phyloP scores from a whole-genome alignment of 371 early-diverging fungal genomes.

The Mycotypha africana region DNA sequence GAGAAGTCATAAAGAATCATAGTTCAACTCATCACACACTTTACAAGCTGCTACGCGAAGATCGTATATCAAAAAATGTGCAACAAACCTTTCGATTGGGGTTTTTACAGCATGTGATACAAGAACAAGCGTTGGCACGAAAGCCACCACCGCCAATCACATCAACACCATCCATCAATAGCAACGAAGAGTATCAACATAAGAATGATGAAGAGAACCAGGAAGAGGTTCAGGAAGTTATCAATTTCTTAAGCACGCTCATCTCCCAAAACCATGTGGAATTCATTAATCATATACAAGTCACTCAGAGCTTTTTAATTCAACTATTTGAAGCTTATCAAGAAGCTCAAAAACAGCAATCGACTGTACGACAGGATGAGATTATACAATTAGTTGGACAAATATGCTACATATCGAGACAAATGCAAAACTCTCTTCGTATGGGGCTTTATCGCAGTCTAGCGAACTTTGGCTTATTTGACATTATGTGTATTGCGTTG shows the following conservation, averaged over 20 bases:
- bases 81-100: constrained; percentile 79
- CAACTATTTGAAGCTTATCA: constrained; percentile 67
- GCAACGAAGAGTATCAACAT: too few relatives aligned
- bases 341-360: constrained; percentile 23
- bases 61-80: constrained; percentile 71
- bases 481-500: constrained; percentile 70
- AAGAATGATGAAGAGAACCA: too few relatives aligned
- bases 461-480: constrained; percentile 71
- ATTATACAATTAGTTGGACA: constrained; percentile 74
- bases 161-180: too few relatives aligned
- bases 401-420: constrained; percentile 66
- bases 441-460: constrained; percentile 49
- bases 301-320: constrained; percentile 57
- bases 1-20: constrained; percentile 60
- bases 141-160: too few relatives aligned
- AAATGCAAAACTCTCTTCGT: constrained; percentile 55
- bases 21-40: too few relatives aligned
- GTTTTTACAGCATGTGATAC: constrained; percentile 77
- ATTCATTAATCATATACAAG: constrained; percentile 67
- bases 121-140: too few relatives aligned
- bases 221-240: too few relatives aligned
- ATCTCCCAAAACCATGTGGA: constrained; percentile 79
- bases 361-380: constrained; percentile 48
- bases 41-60: too few relatives aligned
- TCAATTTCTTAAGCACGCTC: constrained; percentile 63